Percentiles rank a stretch among this genome's conserved stretches.
Evolutionary conservation across 1,284 basidiomycete genomes (phyloP).

Genomic region (Pseudozyma hubeiensis): DNA sequence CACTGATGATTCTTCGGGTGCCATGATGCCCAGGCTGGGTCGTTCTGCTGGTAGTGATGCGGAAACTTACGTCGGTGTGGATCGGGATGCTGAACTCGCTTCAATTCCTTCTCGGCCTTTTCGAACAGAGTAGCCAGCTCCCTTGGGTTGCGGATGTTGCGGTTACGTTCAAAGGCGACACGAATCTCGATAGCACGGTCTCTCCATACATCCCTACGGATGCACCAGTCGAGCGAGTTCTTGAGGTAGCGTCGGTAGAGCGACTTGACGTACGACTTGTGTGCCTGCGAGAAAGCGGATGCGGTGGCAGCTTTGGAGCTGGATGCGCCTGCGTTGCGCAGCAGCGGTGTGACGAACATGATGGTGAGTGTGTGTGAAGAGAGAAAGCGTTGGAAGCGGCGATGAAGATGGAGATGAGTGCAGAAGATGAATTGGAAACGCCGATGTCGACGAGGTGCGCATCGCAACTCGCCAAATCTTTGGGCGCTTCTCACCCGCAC

Average conservation of each 20-base stretch:
- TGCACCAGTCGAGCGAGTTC: slow-evolving; percentile 88
- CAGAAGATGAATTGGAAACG: neutral
- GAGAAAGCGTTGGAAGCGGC: neutral
- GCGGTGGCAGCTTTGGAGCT: slow-evolving; percentile 19
- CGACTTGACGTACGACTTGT: slow-evolving; percentile 87
- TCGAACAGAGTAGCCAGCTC: slow-evolving; percentile 83
- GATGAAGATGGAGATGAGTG: neutral
- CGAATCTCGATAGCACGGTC: slow-evolving; percentile 83
- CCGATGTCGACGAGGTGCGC: no score
- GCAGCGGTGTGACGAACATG: slow-evolving; percentile 37
- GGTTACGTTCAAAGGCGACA: slow-evolving; percentile 91
- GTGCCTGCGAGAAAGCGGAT: slow-evolving; percentile 77
- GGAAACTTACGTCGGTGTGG: slow-evolving; percentile 83
- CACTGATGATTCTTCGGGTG: no score
- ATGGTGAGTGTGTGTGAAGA: neutral
- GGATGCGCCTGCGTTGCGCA: slow-evolving; percentile 33
- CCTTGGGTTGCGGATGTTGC: slow-evolving; percentile 87
- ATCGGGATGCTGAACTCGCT: slow-evolving; percentile 81
- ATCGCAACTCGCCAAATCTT: neutral
- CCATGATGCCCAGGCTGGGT: no score
- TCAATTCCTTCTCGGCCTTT: slow-evolving; percentile 82
- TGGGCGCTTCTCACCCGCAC: slow-evolving; percentile 1
- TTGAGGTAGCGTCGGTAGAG: slow-evolving; percentile 87
- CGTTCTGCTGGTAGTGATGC: neutral
- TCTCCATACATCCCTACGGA: slow-evolving; percentile 86